A percentile compares a stretch with the other conserved stretches of the same genome.
phyloP scores from a whole-genome alignment of 2,329 filamentous ascomycete genomes.

The Whalleya microplaca region DNA sequence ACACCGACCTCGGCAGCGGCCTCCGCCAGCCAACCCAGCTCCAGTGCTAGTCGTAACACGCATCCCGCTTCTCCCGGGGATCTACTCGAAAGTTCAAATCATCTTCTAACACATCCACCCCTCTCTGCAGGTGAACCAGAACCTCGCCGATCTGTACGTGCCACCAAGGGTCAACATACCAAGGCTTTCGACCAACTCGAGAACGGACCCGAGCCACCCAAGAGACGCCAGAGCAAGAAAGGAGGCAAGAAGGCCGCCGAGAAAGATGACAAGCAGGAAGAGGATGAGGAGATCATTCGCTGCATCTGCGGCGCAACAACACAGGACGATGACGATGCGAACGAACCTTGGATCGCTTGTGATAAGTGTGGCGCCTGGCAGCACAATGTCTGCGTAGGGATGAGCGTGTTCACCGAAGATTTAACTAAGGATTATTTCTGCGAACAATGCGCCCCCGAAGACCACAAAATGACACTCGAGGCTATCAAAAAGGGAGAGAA shows the following conservation, averaged over 20 bases:
- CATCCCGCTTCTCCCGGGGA: not conserved
- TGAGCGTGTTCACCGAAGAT: slow-evolving; percentile 77
- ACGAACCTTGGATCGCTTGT: slow-evolving; percentile 93
- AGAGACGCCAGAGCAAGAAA: slow-evolving; percentile 50
- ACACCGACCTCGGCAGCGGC: not conserved
- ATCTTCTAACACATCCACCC: slow-evolving; percentile 30
- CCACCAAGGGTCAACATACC: slow-evolving; percentile 94
- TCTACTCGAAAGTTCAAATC: not conserved
- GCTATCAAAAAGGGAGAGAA: slow-evolving; percentile 80
- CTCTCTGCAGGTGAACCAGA: slow-evolving; percentile 58
- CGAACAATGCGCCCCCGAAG: slow-evolving; percentile 82
- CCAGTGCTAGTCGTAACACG: not conserved
- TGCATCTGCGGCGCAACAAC: slow-evolving; percentile 91
- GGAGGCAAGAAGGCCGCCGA: slow-evolving; percentile 60
- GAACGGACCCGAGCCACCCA: slow-evolving; percentile 55
- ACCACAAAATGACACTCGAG: slow-evolving; percentile 79
- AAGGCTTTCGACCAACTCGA: slow-evolving; percentile 84
- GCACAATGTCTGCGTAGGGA: slow-evolving; percentile 93
- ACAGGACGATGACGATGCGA: slow-evolving; percentile 79
- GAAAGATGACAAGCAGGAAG: slow-evolving; percentile 58
- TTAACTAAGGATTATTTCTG: slow-evolving; percentile 88
- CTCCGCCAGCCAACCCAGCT: slow-evolving; percentile 6
- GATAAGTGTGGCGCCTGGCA: slow-evolving; percentile 94
- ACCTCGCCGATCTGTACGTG: slow-evolving; percentile 90
- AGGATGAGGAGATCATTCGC: slow-evolving; percentile 77